These are phyloP conservation scores for Allium cepa DNA, from an alignment of 106 monocot genomes.

Conservation along the genomic window DNA sequence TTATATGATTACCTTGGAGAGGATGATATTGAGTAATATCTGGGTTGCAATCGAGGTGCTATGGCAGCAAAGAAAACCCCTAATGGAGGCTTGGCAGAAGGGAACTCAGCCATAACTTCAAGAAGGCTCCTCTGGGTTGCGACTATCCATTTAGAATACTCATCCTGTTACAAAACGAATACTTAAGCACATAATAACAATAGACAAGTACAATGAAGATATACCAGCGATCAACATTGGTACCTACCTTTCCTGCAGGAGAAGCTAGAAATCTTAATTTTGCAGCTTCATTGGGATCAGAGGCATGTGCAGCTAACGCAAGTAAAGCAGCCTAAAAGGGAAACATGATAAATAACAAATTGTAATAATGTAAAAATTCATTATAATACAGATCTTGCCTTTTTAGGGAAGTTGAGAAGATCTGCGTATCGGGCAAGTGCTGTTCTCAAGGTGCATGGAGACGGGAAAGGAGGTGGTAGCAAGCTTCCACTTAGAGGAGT, in stretches of 20 bases:
- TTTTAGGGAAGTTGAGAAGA: conserved; percentile 68
- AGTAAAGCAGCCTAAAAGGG: conserved; percentile 51
- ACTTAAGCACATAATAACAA: neutral
- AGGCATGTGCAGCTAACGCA: conserved; percentile 76
- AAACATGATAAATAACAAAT: neutral
- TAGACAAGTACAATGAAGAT: neutral
- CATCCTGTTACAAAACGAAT: conserved; percentile 44
- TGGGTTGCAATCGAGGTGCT: conserved; percentile 62
- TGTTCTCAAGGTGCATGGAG: conserved; percentile 62
- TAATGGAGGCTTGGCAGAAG: conserved; percentile 61
- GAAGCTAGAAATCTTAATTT: conserved; percentile 53
- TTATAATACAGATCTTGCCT: conserved; percentile 16
- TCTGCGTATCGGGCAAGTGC: conserved; percentile 64
- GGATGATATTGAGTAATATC: conserved; percentile 83
- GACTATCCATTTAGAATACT: conserved; percentile 83
- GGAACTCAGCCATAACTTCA: conserved; percentile 91
- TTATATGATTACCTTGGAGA: conserved; percentile 42
- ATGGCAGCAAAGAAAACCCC: conserved; percentile 81
- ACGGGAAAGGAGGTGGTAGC: conserved; percentile 61
- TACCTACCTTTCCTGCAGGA: conserved; percentile 71
- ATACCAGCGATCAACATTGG: neutral
- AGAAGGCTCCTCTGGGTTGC: conserved; percentile 88
- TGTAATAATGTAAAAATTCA: neutral
- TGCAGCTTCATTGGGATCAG: conserved; percentile 70
- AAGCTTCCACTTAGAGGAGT: conserved; percentile 39